Conservation (phyloP, 331 rosid species). For the Quercus phellos region DNA sequence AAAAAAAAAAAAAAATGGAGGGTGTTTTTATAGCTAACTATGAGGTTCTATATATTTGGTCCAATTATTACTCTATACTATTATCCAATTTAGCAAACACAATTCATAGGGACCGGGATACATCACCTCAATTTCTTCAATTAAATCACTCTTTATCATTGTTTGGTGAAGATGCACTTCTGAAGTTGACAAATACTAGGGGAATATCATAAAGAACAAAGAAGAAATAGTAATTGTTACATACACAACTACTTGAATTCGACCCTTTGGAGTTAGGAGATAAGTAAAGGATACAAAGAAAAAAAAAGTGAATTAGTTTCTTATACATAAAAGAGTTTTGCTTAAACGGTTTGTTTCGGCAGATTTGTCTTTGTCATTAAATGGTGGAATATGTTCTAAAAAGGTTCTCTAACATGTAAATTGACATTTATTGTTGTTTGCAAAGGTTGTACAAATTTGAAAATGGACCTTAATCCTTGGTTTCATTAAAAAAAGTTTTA, state of each 20-base stretch:
- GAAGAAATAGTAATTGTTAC: background rate
- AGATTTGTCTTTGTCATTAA: too few species aligned
- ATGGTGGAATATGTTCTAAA: background rate
- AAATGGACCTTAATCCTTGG: background rate
- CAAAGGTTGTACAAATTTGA: background rate
- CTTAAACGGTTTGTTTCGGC: background rate
- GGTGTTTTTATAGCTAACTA: too few species aligned
- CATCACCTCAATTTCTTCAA: background rate
- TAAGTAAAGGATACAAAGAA: background rate
- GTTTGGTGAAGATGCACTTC: background rate
- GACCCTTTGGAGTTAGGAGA: background rate
- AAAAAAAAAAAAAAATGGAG: too few species aligned
- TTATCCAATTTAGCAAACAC: background rate
- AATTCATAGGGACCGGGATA: background rate
- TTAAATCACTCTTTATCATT: background rate
- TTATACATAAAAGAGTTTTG: background rate
- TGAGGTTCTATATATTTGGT: too few species aligned
- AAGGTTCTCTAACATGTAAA: background rate
- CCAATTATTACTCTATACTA: too few species aligned
- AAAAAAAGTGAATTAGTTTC: background rate
- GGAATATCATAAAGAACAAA: background rate
- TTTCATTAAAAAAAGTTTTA: background rate
- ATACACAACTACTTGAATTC: background rate
- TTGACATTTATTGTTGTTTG: background rate
- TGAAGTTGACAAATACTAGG: background rate